A percentile compares a stretch with the other conserved stretches of the same genome.
Conservation (phyloP, 2,329 filamentous ascomycete genomes). For the Aspergillus pseudoglaucus region DNA sequence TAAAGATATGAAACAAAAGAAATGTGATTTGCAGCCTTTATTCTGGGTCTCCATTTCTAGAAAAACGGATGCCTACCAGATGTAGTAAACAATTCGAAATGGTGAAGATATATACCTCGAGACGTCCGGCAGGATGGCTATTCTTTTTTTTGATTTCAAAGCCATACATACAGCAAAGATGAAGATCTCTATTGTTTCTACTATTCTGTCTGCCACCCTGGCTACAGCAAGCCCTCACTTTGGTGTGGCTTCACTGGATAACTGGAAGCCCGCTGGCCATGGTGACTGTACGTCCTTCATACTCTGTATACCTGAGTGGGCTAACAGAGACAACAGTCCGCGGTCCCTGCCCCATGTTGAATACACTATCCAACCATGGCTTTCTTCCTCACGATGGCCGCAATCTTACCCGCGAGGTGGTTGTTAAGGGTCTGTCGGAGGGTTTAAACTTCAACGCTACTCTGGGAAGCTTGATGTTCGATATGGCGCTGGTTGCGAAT, state of each 20-base stretch:
- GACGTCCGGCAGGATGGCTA: no score
- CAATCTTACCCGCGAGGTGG: constrained; percentile 26
- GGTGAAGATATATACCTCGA: not conserved
- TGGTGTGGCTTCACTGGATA: not conserved
- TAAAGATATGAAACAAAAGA: not conserved
- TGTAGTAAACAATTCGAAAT: not conserved
- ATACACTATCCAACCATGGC: constrained; percentile 48
- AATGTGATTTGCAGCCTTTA: not conserved
- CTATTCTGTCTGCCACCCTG: not conserved
- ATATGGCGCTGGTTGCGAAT: constrained; percentile 14
- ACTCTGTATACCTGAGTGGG: not conserved
- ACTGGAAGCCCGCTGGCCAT: not conserved
- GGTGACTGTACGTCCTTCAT: not conserved
- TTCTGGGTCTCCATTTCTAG: no score
- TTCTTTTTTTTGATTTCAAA: not conserved
- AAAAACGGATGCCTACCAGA: not conserved
- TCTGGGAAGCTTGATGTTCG: constrained; percentile 12
- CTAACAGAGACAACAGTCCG: constrained; percentile 6
- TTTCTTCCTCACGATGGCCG: constrained; percentile 44
- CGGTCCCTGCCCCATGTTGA: constrained; percentile 47
- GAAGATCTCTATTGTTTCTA: not conserved
- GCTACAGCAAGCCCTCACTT: not conserved
- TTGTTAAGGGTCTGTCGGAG: constrained; percentile 3
- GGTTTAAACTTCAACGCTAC: constrained; percentile 14
- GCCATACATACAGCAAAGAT: not conserved